A percentile compares a stretch with the other conserved stretches of the same genome.
Conservation (phyloP, 352 stramenopile genomes). For the Globisporangium solare region DNA sequence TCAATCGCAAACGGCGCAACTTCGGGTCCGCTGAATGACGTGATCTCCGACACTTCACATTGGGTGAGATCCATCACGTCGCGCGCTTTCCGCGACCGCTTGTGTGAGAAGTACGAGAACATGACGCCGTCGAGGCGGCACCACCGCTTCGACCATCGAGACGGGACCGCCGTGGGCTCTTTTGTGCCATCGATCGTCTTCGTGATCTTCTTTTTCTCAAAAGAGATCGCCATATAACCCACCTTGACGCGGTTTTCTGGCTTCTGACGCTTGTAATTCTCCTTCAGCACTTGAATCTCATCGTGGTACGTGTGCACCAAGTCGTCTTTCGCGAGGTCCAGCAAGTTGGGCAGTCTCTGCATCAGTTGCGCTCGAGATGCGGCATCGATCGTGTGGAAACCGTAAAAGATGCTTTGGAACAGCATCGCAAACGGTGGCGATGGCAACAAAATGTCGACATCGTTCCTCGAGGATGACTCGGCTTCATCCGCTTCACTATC, state of each 20-base stretch:
- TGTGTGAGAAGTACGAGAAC: constrained; percentile 82
- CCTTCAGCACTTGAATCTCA: constrained; percentile 71
- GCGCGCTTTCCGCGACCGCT: constrained; percentile 62
- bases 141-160: constrained; percentile 82
- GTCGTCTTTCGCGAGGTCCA: constrained; percentile 74
- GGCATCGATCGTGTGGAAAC: constrained; percentile 60
- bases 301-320: constrained; percentile 82
- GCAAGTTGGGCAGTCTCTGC: constrained; percentile 59
- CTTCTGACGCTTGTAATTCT: constrained; percentile 82
- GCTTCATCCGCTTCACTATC: constrained; percentile 14
- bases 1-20: constrained; percentile 52
- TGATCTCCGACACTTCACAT: constrained; percentile 73
- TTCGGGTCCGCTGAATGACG: constrained; percentile 32
- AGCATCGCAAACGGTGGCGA: constrained; percentile 44
- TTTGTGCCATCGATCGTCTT: constrained; percentile 58
- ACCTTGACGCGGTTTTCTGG: constrained; percentile 79
- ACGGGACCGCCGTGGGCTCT: constrained; percentile 48
- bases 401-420: constrained; percentile 74
- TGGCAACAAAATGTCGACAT: constrained; percentile 25
- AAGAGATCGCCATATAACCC: constrained; percentile 70
- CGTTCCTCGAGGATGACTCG: constrained; percentile 6
- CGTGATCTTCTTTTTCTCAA: constrained; percentile 54
- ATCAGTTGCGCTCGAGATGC: constrained; percentile 53
- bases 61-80: constrained; percentile 69
- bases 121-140: constrained; percentile 71